Evolutionary conservation across 2,329 filamentous ascomycete species (phyloP).

Genomic region (Chrysoporthe puriensis): DNA sequence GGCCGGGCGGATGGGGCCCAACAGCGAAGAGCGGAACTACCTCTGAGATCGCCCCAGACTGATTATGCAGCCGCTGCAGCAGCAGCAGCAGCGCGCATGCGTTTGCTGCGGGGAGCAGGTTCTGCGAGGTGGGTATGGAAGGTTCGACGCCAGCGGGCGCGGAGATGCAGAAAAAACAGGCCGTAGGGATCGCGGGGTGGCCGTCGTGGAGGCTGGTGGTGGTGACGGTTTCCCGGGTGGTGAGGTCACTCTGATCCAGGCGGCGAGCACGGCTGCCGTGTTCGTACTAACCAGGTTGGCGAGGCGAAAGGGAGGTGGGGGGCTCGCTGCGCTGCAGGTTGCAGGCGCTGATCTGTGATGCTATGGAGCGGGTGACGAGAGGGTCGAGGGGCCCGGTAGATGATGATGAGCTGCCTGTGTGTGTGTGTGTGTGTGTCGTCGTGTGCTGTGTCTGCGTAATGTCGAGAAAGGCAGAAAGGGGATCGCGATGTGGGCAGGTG

Average conservation of each 20-base stretch:
- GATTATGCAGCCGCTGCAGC: slow-evolving; percentile 14
- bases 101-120: slow-evolving; percentile 5
- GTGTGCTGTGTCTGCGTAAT: neutral
- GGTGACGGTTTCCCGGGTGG: neutral
- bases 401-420: neutral
- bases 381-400: neutral
- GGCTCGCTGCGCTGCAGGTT: neutral
- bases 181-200: no score
- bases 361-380: neutral
- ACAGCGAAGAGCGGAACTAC: slow-evolving; percentile 7
- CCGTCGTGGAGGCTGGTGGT: neutral
- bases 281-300: slow-evolving; percentile 10
- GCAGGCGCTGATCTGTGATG: slow-evolving; percentile 5
- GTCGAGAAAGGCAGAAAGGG: neutral
- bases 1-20: slow-evolving; percentile 21
- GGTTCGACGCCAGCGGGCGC: no score
- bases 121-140: neutral
- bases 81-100: slow-evolving; percentile 2
- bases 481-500: neutral
- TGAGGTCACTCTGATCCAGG: slow-evolving; percentile 10
- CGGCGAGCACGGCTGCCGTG: slow-evolving; percentile 1
- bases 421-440: neutral
- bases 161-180: neutral
- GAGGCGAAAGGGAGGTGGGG: neutral
- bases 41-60: slow-evolving; percentile 15